Conservation (phyloP, 2,329 filamentous ascomycete genomes). For the Hymenoscyphus fraxineus region DNA sequence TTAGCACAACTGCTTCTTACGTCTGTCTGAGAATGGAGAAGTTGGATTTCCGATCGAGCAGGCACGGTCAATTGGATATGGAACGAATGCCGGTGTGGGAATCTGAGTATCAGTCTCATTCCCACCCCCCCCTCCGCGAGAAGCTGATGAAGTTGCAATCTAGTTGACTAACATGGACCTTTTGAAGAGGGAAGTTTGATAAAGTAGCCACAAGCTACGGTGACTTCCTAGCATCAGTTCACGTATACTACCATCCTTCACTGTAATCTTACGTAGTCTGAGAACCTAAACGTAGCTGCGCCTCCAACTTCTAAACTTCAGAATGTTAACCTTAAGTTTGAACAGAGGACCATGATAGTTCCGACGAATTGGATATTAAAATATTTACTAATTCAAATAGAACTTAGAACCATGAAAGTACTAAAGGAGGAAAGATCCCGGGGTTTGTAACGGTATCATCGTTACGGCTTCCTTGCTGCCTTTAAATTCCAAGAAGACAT, state of each 20-base stretch:
- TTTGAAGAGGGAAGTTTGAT: not conserved
- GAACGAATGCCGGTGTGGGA: too few relatives aligned
- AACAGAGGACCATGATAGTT: not conserved
- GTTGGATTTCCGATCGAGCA: not conserved
- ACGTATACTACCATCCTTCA: not conserved
- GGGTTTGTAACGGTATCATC: not conserved
- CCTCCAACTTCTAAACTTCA: not conserved
- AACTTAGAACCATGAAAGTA: not conserved
- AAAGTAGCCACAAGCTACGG: not conserved
- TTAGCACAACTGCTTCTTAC: not conserved
- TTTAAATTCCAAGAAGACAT: not conserved
- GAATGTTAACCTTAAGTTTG: not conserved
- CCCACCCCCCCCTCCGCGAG: not conserved
- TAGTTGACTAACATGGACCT: not conserved
- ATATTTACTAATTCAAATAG: not conserved
- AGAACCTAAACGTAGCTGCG: not conserved
- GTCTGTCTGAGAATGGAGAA: not conserved
- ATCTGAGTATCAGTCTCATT: too few relatives aligned
- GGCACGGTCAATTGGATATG: not conserved
- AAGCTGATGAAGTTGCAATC: not conserved
- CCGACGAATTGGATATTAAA: not conserved
- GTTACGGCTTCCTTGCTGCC: not conserved
- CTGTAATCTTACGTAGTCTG: not conserved
- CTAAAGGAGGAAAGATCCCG: not conserved
- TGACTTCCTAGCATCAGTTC: not conserved